Evolutionary conservation across 140 eudicot genomes (phyloP).

Genomic region (Flaveria floridana): DNA sequence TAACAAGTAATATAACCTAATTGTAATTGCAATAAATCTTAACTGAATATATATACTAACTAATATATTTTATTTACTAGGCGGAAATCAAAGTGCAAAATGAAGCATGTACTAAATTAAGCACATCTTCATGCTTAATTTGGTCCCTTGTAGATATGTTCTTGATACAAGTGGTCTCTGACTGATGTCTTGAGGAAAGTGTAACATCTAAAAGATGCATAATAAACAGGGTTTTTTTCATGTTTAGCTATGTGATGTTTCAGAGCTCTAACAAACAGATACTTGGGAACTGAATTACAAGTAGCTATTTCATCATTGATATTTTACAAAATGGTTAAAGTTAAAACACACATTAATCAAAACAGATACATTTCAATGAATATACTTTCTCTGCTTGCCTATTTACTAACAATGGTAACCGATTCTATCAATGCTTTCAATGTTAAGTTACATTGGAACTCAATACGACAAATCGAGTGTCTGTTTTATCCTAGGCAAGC

Average conservation of each 20-base stretch:
- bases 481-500: conserved; percentile 40
- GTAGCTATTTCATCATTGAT: conserved; percentile 28
- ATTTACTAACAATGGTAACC: conserved; percentile 36
- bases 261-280: conserved; percentile 22
- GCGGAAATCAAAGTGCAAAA: background rate
- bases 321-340: conserved; percentile 34
- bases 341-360: conserved; percentile 31
- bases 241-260: background rate
- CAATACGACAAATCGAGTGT: conserved; percentile 10
- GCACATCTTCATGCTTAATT: background rate
- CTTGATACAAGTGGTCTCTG: conserved; percentile 10
- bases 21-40: background rate
- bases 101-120: background rate
- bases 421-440: conserved; percentile 17
- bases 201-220: background rate
- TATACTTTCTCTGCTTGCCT: conserved; percentile 43
- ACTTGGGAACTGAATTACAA: conserved; percentile 32
- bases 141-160: background rate
- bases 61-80: no score
- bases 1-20: no score
- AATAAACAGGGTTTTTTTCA: no score
- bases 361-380: conserved; percentile 30
- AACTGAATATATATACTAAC: background rate
- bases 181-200: background rate
- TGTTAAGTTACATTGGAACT: conserved; percentile 39